These are phyloP conservation scores for Acanthamoeba triangularis DNA, from an alignment of 208 protist genomes.

Conservation along the genomic window DNA sequence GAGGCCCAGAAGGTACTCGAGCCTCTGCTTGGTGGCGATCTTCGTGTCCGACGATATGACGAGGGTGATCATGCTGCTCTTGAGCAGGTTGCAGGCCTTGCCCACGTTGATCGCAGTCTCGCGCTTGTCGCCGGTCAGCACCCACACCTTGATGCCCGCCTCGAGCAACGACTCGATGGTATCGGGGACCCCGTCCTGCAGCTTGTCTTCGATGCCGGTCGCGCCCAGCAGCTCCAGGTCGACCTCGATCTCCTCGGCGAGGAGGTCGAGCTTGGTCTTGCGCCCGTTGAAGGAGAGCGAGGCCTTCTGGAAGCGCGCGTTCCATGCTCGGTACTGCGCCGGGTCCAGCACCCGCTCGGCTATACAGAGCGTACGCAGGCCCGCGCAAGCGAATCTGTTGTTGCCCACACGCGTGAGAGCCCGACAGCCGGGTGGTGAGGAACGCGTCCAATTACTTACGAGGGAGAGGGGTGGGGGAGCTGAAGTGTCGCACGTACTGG, in stretches of 20 bases:
- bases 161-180: constrained; percentile 92
- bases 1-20: constrained; percentile 33
- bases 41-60: constrained; percentile 13
- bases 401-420: not conserved
- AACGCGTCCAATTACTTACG: not conserved
- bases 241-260: constrained; percentile 90
- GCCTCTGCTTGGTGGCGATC: constrained; percentile 33
- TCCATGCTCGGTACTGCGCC: constrained; percentile 52
- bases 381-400: constrained; percentile 40
- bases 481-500: not conserved
- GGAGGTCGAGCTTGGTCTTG: constrained; percentile 67
- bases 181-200: constrained; percentile 96
- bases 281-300: constrained; percentile 48
- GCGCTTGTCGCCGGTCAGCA: constrained; percentile 99
- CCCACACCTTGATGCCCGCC: constrained; percentile 93
- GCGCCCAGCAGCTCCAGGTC: constrained; percentile 92
- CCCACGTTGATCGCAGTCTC: constrained; percentile 99
- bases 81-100: constrained; percentile 87
- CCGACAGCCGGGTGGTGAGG: not conserved
- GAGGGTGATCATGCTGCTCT: constrained; percentile 48
- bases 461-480: not conserved
- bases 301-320: constrained; percentile 50
- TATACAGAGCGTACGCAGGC: constrained; percentile 28
- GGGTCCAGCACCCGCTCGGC: constrained; percentile 9
- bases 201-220: constrained; percentile 97